Evolutionary conservation across 139 green algal species (phyloP).

Genomic region (Trebouxia sp.): DNA sequence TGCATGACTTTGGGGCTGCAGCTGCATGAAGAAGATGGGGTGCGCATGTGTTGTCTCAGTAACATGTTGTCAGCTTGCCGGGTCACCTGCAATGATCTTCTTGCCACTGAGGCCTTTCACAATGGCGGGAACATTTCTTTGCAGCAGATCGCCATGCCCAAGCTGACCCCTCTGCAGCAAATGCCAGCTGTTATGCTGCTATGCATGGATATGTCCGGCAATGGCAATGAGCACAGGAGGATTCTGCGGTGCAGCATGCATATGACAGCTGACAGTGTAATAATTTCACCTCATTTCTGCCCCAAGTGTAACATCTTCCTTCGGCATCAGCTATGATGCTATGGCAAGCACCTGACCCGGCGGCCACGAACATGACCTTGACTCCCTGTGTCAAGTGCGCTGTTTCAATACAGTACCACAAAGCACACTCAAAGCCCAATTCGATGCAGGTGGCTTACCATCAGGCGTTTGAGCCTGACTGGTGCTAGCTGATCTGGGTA

Average conservation of each 20-base stretch:
- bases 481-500: constrained; percentile 81
- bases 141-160: constrained; percentile 77
- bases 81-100: constrained; percentile 52
- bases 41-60: too few relatives aligned
- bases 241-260: not conserved
- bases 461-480: constrained; percentile 66
- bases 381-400: constrained; percentile 56
- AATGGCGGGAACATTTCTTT: constrained; percentile 75
- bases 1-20: too few relatives aligned
- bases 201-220: too few relatives aligned
- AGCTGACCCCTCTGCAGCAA: constrained; percentile 84
- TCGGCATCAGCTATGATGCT: constrained; percentile 66
- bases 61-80: too few relatives aligned
- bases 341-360: constrained; percentile 76
- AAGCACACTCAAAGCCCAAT: not conserved
- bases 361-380: constrained; percentile 74
- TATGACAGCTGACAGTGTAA: not conserved
- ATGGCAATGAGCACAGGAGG: too few relatives aligned
- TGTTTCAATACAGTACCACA: too few relatives aligned
- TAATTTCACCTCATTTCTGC: constrained; percentile 79
- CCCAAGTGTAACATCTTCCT: constrained; percentile 85
- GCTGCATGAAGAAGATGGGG: too few relatives aligned
- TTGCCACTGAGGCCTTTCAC: constrained; percentile 61
- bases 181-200: too few relatives aligned
- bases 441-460: constrained; percentile 37